These are phyloP conservation scores for Lizonia empirigonia DNA, from an alignment of 2,329 filamentous ascomycete genomes.

Conservation along the genomic window DNA sequence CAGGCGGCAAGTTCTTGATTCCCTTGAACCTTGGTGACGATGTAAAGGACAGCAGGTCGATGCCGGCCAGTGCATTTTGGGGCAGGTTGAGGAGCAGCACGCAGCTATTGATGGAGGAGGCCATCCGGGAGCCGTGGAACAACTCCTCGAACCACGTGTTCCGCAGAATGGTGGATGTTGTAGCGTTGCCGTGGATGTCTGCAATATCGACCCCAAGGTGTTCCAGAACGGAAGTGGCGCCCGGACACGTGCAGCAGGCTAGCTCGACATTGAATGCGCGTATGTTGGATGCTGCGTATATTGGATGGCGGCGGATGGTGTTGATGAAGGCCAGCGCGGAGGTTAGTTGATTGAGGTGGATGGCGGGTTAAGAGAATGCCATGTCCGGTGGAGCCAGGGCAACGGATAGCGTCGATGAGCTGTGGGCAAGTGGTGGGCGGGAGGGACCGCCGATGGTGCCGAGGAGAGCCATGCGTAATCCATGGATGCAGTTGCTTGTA, in stretches of 20 bases:
- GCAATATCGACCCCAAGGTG: conserved; percentile 16
- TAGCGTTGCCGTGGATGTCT: background rate
- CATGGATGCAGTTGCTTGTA: conserved; percentile 21
- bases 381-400: conserved; percentile 21
- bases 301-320: background rate
- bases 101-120: conserved; percentile 43
- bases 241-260: conserved; percentile 6
- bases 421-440: conserved; percentile 20
- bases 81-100: conserved; percentile 54
- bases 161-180: conserved; percentile 40
- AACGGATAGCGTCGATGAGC: conserved; percentile 19
- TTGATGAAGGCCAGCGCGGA: background rate
- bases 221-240: conserved; percentile 22
- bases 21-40: conserved; percentile 66
- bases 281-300: background rate
- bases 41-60: conserved; percentile 65
- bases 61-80: conserved; percentile 57
- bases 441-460: conserved; percentile 24
- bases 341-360: background rate
- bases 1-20: conserved; percentile 62
- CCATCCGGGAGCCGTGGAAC: conserved; percentile 44
- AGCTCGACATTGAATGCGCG: conserved; percentile 14
- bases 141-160: conserved; percentile 43
- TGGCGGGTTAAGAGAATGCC: conserved; percentile 15
- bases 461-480: conserved; percentile 22